Conservation (phyloP, 1,139 yeast genomes). For the Wickerhamiella infanticola region DNA sequence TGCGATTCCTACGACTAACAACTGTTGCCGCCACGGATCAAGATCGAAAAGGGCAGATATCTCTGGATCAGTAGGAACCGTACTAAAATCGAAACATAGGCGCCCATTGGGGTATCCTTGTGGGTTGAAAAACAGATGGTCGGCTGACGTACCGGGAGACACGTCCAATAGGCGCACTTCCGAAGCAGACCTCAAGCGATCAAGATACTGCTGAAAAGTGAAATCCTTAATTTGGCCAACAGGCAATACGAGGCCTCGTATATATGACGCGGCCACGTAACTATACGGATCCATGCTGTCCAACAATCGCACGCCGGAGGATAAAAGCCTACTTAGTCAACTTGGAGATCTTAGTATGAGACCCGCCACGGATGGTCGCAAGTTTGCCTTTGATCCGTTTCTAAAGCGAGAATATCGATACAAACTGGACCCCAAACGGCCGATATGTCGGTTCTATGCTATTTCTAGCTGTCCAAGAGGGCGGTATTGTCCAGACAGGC, state of each 20-base stretch:
- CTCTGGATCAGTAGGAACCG: conserved; percentile 39
- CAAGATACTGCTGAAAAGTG: conserved; percentile 35
- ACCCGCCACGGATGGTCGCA: conserved; percentile 27
- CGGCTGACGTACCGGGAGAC: conserved; percentile 33
- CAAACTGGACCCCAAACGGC: conserved; percentile 80
- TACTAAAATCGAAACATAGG: conserved; percentile 40
- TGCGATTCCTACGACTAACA: conserved; percentile 44
- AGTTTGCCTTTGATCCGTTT: conserved; percentile 74
- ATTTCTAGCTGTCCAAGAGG: conserved; percentile 79
- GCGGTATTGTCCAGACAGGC: conserved; percentile 70
- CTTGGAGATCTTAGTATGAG: conserved; percentile 8
- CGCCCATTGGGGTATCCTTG: conserved; percentile 72
- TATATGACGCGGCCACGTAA: conserved; percentile 15
- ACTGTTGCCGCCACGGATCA: conserved; percentile 64
- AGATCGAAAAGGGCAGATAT: conserved; percentile 61
- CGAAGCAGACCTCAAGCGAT: conserved; percentile 33
- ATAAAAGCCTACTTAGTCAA: background rate
- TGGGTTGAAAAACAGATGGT: conserved; percentile 46
- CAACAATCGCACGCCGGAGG: too few species aligned
- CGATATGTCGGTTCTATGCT: conserved; percentile 65
- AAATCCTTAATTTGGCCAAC: conserved; percentile 36
- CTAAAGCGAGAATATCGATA: conserved; percentile 66
- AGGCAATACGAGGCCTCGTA: conserved; percentile 59
- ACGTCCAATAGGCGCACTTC: conserved; percentile 67
- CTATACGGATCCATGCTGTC: conserved; percentile 1